Conservation (phyloP, 1,139 yeast genomes). For the Arxiozyma telluris region DNA sequence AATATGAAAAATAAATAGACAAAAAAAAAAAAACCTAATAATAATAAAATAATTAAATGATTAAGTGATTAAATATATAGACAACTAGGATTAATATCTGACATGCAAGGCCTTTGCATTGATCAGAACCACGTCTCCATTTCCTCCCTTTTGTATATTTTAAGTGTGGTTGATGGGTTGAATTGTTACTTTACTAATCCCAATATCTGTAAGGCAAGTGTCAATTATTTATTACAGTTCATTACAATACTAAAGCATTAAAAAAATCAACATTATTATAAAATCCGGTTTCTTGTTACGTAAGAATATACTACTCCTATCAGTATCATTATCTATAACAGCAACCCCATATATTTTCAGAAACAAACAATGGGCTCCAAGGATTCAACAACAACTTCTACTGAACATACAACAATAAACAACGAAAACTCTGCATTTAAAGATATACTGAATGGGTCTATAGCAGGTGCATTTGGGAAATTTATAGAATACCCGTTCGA, state of each 20-base stretch:
- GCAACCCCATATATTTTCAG: background rate
- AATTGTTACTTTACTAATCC: background rate
- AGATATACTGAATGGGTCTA: slow-evolving; percentile 29
- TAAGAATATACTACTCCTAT: too few species aligned
- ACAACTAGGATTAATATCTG: too few species aligned
- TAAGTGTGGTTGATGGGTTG: background rate
- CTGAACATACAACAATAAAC: slow-evolving; percentile 3
- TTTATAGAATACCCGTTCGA: slow-evolving; percentile 86
- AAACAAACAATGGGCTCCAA: background rate
- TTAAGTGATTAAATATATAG: too few species aligned
- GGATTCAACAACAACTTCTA: background rate
- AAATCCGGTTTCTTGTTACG: background rate
- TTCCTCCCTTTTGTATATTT: too few species aligned
- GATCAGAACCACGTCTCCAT: too few species aligned
- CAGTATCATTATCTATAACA: too few species aligned
- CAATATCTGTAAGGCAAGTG: background rate
- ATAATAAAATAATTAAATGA: too few species aligned
- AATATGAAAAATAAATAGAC: too few species aligned
- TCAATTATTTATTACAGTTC: background rate
- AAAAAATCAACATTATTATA: too few species aligned
- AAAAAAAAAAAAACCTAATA: too few species aligned
- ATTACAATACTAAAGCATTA: too few species aligned
- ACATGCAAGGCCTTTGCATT: too few species aligned
- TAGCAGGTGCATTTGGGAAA: slow-evolving; percentile 79
- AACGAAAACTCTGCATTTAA: slow-evolving; percentile 15